Evolutionary conservation across 306 rosid genomes (phyloP).

Genomic region (Acacia acuminata): DNA sequence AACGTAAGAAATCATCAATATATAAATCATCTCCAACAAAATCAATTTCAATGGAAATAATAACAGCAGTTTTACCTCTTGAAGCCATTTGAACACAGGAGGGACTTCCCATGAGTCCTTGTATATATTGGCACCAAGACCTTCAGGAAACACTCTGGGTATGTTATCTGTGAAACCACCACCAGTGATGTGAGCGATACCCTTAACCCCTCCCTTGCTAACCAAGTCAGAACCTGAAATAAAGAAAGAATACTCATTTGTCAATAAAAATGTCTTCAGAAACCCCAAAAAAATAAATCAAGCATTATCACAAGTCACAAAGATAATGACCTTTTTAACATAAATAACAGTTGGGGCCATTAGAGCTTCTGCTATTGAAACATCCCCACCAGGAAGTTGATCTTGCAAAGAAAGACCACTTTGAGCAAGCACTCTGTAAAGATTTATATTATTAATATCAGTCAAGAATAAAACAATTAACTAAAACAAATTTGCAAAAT

Average conservation of each 20-base stretch:
- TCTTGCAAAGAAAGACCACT: slow-evolving; percentile 74
- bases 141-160: slow-evolving; percentile 85
- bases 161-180: slow-evolving; percentile 96
- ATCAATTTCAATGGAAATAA: background rate
- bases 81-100: slow-evolving; percentile 83
- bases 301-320: background rate
- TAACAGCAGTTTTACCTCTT: slow-evolving; percentile 60
- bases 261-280: background rate
- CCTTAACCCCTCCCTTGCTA: slow-evolving; percentile 84
- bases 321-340: slow-evolving; percentile 59
- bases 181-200: slow-evolving; percentile 88
- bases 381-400: slow-evolving; percentile 61
- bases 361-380: slow-evolving; percentile 78
- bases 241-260: background rate
- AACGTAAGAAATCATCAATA: background rate
- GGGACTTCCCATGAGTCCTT: slow-evolving; percentile 75
- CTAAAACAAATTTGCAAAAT: background rate
- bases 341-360: slow-evolving; percentile 86
- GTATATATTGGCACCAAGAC: slow-evolving; percentile 73
- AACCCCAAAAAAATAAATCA: slow-evolving; percentile 2
- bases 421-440: slow-evolving; percentile 53
- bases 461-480: background rate
- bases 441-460: background rate
- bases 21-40: no score
- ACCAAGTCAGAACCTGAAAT: slow-evolving; percentile 75